Evolutionary conservation across 176 grass and related monocot species (phyloP).

Genomic region (Carex littledalei): DNA sequence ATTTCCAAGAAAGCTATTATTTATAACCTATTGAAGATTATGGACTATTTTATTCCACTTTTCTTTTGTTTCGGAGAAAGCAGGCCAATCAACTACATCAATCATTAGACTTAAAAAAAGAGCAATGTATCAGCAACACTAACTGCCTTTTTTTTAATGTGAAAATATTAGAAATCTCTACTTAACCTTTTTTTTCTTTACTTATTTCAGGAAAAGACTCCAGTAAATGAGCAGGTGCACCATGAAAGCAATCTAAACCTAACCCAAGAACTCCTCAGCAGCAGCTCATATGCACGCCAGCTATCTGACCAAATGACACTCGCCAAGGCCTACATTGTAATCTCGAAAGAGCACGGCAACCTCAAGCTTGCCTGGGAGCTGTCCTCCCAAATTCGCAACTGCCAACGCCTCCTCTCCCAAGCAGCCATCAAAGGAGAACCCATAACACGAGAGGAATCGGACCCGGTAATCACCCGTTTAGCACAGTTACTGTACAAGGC

Average conservation of each 20-base stretch:
- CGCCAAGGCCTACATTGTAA: conserved; percentile 89
- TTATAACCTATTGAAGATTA: not conserved
- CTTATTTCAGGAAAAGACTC: conserved; percentile 54
- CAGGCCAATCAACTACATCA: not conserved
- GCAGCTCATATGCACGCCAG: conserved; percentile 79
- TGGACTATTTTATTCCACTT: not conserved
- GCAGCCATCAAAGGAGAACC: conserved; percentile 68
- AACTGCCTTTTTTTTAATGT: not conserved
- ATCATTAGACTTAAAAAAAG: not conserved
- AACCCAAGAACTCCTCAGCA: conserved; percentile 94
- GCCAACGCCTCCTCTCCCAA: conserved; percentile 77
- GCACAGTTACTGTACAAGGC: conserved; percentile 87
- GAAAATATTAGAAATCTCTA: not conserved
- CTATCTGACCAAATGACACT: conserved; percentile 92
- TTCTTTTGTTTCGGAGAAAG: conserved; percentile 17
- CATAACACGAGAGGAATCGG: conserved; percentile 63
- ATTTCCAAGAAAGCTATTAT: not conserved
- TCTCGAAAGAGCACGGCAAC: conserved; percentile 89
- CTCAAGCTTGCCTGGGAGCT: conserved; percentile 94
- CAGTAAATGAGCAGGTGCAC: conserved; percentile 18
- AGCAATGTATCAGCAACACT: not conserved
- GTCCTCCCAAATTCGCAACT: conserved; percentile 87
- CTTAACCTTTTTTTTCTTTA: conserved; percentile 30
- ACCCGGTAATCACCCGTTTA: conserved; percentile 70
- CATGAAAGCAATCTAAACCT: conserved; percentile 62